These are phyloP conservation scores for Sistotremastrum suecicum DNA, from an alignment of 768 basidiomycete species.

Conservation along the genomic window DNA sequence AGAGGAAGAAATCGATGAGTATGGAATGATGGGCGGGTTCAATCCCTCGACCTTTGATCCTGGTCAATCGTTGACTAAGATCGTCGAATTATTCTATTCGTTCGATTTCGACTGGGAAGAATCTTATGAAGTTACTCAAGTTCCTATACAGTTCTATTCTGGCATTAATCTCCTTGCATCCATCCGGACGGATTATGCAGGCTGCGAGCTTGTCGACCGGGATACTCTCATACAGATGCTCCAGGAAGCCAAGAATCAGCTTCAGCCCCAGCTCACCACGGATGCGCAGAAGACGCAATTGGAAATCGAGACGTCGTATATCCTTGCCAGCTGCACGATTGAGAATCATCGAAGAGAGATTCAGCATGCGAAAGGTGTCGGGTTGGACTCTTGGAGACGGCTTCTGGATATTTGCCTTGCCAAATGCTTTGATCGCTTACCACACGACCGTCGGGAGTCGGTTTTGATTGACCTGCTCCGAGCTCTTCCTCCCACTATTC, in stretches of 20 bases:
- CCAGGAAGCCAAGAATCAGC: constrained; percentile 36
- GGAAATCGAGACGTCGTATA: constrained; percentile 52
- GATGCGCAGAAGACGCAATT: constrained; percentile 52
- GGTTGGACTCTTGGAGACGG: constrained; percentile 76
- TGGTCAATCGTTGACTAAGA: constrained; percentile 69
- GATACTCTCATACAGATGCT: constrained; percentile 60
- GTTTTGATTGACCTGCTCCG: constrained; percentile 86
- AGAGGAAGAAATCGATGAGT: constrained; percentile 28
- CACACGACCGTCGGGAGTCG: constrained; percentile 70
- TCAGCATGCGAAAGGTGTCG: constrained; percentile 47
- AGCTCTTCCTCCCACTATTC: constrained; percentile 58
- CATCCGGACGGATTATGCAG: constrained; percentile 47
- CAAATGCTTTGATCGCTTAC: constrained; percentile 75
- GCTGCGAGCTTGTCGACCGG: constrained; percentile 76
- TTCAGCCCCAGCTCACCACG: constrained; percentile 55
- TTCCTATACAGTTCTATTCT: constrained; percentile 49
- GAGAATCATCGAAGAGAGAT: constrained; percentile 85
- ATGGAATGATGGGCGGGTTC: constrained; percentile 22
- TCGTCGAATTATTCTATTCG: constrained; percentile 81
- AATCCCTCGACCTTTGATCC: constrained; percentile 50
- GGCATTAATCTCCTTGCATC: constrained; percentile 60
- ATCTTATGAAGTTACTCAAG: constrained; percentile 39
- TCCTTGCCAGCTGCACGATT: constrained; percentile 70
- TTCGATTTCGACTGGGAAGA: constrained; percentile 86
- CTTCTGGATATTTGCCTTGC: constrained; percentile 74